Percentiles rank a stretch among this genome's conserved stretches.
These are phyloP conservation scores for Pistacia vera DNA, from an alignment of 345 rosid genomes.

Conservation along the genomic window DNA sequence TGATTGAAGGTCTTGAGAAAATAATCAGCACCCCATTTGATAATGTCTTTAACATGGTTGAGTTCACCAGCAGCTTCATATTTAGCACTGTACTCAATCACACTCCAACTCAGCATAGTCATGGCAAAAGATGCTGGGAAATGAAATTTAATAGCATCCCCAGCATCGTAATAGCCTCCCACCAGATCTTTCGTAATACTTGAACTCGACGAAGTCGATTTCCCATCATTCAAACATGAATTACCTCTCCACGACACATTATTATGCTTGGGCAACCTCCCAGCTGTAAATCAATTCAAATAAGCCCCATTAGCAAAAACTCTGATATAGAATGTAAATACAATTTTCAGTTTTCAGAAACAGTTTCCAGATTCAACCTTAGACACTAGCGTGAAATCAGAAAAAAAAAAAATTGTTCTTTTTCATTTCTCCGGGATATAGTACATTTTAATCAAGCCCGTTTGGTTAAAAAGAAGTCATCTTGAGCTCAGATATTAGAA, in stretches of 20 bases:
- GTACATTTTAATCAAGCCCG: no score
- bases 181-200: constrained; percentile 61
- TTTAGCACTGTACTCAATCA: constrained; percentile 90
- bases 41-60: constrained; percentile 78
- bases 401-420: no score
- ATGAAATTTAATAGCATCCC: constrained; percentile 94
- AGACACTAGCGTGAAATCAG: no score
- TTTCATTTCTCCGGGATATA: no score
- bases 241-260: constrained; percentile 96
- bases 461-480: no score
- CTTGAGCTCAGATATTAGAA: no score
- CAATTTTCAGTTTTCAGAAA: no score
- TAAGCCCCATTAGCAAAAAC: no score
- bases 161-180: constrained; percentile 94
- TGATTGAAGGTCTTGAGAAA: constrained; percentile 89
- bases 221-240: constrained; percentile 81
- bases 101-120: constrained; percentile 99
- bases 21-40: constrained; percentile 96
- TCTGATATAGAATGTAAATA: no score
- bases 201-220: constrained; percentile 39
- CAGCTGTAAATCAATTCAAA: constrained; percentile 52
- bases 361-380: no score
- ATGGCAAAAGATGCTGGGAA: constrained; percentile 89
- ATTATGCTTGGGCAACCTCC: constrained; percentile 84
- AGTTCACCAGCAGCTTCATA: constrained; percentile 96